Evolutionary conservation across 1,139 yeast species (phyloP), one percentile per base, ranked within the genome.

Genomic region (Debaryomycetaceae sp.): DNA sequence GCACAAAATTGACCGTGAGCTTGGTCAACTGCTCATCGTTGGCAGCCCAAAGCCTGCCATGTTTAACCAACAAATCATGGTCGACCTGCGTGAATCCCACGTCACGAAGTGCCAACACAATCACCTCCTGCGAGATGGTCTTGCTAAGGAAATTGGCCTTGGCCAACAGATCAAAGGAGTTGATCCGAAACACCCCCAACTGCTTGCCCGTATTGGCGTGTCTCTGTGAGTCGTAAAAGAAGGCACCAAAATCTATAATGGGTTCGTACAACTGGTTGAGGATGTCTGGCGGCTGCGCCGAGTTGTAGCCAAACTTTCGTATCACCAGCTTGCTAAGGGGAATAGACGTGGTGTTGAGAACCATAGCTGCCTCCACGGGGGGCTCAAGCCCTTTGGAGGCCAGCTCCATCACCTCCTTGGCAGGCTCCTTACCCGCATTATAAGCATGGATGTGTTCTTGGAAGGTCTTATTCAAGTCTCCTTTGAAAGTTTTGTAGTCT

Each of bases 151-250:
- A 63, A 40, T 77, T 77, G 9, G 83, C 75, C 39, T 81, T 77
- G 34, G 69, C 75, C 34, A 78, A 61, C n/a, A 83, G 75, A 45
- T 78, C 81, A 39, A 80, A 70, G 0, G 86, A 76, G 43, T 78
- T 78, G 7, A 79, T 65, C 39, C 86, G 49, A 40, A 82, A 72
- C 0, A 76, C 75, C 10, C 91, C 93, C 24, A 78, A 58, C 49
- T 82, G 93, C 43, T 78, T 77, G 1, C 83, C 84, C 23, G 72
- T 63, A 45, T 65, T 76, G 2, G 65, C 61, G 16, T 65, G 61
- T 34, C 65, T 60, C 14, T 51, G 48, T 25, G 60, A 53, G 47
- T 78, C 83, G 44, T 67, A 77, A 34, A 80, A 78, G 37, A 75
- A 68, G 0, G 88, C 84, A 7, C 85, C 86, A 48, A 70, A 76